Evolutionary conservation across 2,329 filamentous ascomycete genomes (phyloP).

Genomic region (Rasamsonia emersonii): DNA sequence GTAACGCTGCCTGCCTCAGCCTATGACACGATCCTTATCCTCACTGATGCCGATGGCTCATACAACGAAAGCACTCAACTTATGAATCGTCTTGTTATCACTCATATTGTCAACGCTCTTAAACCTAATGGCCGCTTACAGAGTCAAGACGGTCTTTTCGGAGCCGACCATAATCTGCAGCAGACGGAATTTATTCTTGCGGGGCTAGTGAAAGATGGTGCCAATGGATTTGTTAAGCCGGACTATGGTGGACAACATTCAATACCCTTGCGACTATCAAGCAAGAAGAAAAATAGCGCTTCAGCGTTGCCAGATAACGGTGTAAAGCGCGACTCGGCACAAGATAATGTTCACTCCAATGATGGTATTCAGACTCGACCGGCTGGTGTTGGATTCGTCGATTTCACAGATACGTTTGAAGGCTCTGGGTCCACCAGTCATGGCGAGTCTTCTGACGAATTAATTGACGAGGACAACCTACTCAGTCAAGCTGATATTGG

Average conservation of each 20-base stretch:
- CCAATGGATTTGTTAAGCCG: constrained; percentile 65
- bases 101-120: constrained; percentile 6
- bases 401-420: constrained; percentile 57
- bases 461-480: constrained; percentile 85
- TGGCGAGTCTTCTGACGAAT: constrained; percentile 57
- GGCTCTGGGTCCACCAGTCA: constrained; percentile 33
- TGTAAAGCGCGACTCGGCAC: constrained; percentile 15
- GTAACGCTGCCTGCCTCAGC: constrained; percentile 65
- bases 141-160: constrained; percentile 59
- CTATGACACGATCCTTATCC: constrained; percentile 77
- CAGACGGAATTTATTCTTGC: constrained; percentile 75
- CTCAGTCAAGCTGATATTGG: constrained; percentile 78
- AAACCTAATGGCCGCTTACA: constrained; percentile 11
- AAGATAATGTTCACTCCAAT: constrained; percentile 3
- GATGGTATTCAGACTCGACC: constrained; percentile 3
- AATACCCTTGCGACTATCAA: constrained; percentile 57
- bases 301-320: not conserved
- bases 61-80: constrained; percentile 5
- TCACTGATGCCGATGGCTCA: constrained; percentile 50
- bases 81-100: constrained; percentile 6
- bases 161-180: constrained; percentile 37
- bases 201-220: constrained; percentile 56
- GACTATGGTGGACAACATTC: constrained; percentile 50
- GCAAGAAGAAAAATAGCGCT: constrained; percentile 40
- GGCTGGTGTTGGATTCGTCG: constrained; percentile 58